Evolutionary conservation across 2,329 filamentous ascomycete genomes (phyloP).

Genomic region (Colletotrichum horii): DNA sequence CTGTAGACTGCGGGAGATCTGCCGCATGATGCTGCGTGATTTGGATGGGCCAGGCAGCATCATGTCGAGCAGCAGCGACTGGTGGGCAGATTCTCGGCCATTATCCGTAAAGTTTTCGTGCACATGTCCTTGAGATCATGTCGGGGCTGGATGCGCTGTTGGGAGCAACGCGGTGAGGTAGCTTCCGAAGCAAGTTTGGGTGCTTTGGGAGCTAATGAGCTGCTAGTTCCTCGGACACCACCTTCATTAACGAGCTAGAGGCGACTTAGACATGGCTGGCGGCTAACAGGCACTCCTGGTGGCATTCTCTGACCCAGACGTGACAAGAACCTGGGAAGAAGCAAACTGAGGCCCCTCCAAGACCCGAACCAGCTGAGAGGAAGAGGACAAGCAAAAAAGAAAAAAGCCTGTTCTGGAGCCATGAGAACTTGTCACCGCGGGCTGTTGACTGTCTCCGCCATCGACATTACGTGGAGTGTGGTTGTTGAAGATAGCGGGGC

Average conservation of each 20-base stretch:
- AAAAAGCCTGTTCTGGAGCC: background rate
- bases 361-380: background rate
- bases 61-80: background rate
- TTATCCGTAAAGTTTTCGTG: background rate
- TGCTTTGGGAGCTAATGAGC: background rate
- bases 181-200: constrained; percentile 6
- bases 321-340: background rate
- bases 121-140: background rate
- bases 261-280: background rate
- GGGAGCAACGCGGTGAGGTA: background rate
- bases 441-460: background rate
- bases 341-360: background rate
- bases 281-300: background rate
- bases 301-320: background rate
- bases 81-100: background rate
- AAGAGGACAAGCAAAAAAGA: background rate
- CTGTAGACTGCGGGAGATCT: constrained; percentile 15
- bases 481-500: background rate
- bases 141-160: background rate
- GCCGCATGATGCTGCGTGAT: constrained; percentile 4
- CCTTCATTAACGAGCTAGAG: background rate
- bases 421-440: background rate
- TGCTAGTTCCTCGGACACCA: background rate
- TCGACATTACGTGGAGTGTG: background rate
- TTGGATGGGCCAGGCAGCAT: background rate